Evolutionary conservation across 2,329 filamentous ascomycete species (phyloP), one percentile per base, ranked within the genome.

Genomic region (Gremmenia infestans): DNA sequence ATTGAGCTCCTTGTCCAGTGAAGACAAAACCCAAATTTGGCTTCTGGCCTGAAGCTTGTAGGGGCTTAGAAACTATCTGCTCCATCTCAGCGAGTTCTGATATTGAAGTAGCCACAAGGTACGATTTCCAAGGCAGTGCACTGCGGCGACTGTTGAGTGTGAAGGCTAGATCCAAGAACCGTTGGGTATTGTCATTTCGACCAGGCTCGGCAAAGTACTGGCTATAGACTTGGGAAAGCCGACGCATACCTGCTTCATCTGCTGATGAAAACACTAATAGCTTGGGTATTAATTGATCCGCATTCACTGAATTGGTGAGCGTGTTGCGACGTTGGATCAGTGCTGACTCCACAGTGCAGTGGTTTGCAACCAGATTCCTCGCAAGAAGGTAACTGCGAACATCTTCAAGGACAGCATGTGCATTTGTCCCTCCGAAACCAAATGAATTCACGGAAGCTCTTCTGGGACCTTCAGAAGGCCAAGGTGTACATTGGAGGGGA

Each of bases 351-450:
- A 40, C 36, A 37, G n/a, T 39, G 14, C 28, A n/a, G 22, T 28
- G 22, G 35, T 28, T 25, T 28, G 19, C 28, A 7, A 47, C 36
- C 5, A 53, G 35, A 25, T 35, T 22, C 2, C n/a, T n/a, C 39
- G 32, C 15, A 25, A 17, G 28, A 9, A 51, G 36, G 22, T 14
- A 51, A 15, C 47, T 39, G 19, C 25, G 32, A 5, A 22, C 22
- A 36, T 52, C 49, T 14, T 51, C 35, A 11, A 52, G 50, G 11
- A 53, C 19, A 64, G 64, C 60, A 19, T 63, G 61, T 23, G 56
- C 47, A 48, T 64, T 64, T 9, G 60, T 53, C 8, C 65, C 65
- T n/a, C 64, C 64, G 43, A 63, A 65, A 11, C 65, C 65, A 50
- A 66, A 67, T 7, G 53, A 57, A 36, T 67, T 65, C 15, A 66